These are phyloP conservation scores for Thelonectria olida DNA, from an alignment of 2,329 filamentous ascomycete genomes.

Conservation along the genomic window DNA sequence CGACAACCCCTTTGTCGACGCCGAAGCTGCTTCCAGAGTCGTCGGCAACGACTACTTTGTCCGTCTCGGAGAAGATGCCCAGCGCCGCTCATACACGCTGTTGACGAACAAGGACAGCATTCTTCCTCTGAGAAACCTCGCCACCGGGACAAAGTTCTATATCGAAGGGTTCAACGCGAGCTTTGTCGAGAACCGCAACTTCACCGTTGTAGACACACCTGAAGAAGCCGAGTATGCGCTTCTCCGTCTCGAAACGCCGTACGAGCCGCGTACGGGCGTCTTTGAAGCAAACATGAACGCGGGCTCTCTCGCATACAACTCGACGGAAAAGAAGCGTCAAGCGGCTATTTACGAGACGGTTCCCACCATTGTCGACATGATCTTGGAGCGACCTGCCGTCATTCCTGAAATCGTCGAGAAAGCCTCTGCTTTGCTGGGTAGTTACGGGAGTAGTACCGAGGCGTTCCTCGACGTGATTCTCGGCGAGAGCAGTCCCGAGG, in stretches of 20 bases:
- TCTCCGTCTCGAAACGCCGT: slow-evolving; percentile 50
- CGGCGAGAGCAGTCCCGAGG: slow-evolving; percentile 37
- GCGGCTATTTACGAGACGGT: slow-evolving; percentile 47
- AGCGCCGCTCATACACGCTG: no score
- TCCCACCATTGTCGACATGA: slow-evolving; percentile 53
- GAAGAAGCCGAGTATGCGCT: slow-evolving; percentile 53
- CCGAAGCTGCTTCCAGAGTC: slow-evolving; percentile 48
- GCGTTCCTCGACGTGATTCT: slow-evolving; percentile 56
- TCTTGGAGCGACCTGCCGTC: slow-evolving; percentile 51
- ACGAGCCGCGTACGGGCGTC: slow-evolving; percentile 46
- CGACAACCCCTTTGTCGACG: slow-evolving; percentile 59
- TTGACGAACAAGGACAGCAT: no score
- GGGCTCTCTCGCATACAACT: slow-evolving; percentile 50
- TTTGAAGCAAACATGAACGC: slow-evolving; percentile 45
- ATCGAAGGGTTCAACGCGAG: slow-evolving; percentile 27
- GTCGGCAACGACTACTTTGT: slow-evolving; percentile 56
- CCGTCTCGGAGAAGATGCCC: slow-evolving; percentile 37
- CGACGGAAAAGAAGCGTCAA: slow-evolving; percentile 35
- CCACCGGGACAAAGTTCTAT: slow-evolving; percentile 34
- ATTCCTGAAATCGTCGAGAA: slow-evolving; percentile 52
- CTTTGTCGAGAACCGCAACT: slow-evolving; percentile 25
- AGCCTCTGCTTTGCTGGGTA: slow-evolving; percentile 49
- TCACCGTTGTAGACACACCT: slow-evolving; percentile 45
- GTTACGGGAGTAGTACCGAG: slow-evolving; percentile 48
- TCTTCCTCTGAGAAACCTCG: slow-evolving; percentile 29